These are phyloP conservation scores for Neofusicoccum umdonicola DNA, from an alignment of 2,329 filamentous ascomycete genomes.

Conservation along the genomic window DNA sequence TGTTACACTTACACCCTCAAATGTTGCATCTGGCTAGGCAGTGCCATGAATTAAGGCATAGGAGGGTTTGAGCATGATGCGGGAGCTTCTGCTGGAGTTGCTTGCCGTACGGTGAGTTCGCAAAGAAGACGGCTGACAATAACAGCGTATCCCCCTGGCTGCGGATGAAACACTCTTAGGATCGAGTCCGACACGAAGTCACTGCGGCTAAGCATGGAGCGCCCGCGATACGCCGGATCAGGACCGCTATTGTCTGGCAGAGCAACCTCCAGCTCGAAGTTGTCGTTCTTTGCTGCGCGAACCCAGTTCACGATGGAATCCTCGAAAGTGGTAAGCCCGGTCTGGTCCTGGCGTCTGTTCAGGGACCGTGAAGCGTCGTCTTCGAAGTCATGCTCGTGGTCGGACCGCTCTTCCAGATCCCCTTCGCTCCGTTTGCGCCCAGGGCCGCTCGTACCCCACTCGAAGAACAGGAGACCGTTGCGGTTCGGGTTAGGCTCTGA, in stretches of 20 bases:
- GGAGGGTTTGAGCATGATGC: not conserved
- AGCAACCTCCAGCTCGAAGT: not conserved
- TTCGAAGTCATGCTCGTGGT: not conserved
- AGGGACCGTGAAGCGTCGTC: not conserved
- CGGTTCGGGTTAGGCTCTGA: slow-evolving; percentile 12
- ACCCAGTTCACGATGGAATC: not conserved
- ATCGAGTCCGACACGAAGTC: not conserved
- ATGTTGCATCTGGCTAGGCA: no score
- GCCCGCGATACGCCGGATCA: not conserved
- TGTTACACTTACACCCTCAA: no score
- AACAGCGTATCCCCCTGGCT: not conserved
- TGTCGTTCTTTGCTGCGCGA: not conserved
- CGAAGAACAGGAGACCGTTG: slow-evolving; percentile 6
- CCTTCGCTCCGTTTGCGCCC: not conserved
- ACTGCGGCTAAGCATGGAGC: not conserved
- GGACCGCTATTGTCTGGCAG: not conserved
- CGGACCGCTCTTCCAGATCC: not conserved
- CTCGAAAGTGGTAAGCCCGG: not conserved
- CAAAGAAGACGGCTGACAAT: not conserved
- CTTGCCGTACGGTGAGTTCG: not conserved
- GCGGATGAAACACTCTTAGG: not conserved
- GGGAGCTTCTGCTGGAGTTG: not conserved
- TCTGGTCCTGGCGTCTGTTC: not conserved
- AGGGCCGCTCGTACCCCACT: not conserved
- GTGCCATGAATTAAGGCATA: not conserved